phyloP scores from a whole-genome alignment of 805 yeast species.

The Saturnispora kantuleensis region DNA sequence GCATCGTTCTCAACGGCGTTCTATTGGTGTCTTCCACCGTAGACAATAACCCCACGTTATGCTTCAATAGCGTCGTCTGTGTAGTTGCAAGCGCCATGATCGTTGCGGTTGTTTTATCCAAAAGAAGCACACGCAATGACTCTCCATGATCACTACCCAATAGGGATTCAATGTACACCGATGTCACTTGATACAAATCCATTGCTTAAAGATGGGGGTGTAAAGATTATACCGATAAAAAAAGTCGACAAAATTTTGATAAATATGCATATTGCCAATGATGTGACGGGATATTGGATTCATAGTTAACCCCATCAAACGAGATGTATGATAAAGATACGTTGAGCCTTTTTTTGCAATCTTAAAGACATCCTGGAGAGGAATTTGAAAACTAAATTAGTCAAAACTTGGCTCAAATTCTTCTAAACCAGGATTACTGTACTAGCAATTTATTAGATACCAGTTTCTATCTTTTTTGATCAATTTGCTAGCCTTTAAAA shows the following conservation, averaged over 20 bases:
- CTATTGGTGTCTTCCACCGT: slow-evolving; percentile 47
- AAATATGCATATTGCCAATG: not conserved
- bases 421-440: no score
- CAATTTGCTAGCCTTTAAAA: no score
- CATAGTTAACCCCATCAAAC: no score
- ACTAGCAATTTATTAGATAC: no score
- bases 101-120: slow-evolving; percentile 73
- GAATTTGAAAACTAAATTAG: no score
- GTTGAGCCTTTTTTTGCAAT: no score
- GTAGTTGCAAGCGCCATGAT: slow-evolving; percentile 84
- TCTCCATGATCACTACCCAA: slow-evolving; percentile 15
- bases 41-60: slow-evolving; percentile 80
- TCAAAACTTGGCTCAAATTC: no score
- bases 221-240: no score
- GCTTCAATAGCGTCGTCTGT: slow-evolving; percentile 71
- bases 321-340: no score
- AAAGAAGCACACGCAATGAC: slow-evolving; percentile 60
- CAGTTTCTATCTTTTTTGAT: no score
- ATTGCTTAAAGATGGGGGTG: slow-evolving; percentile 17
- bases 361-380: no score
- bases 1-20: slow-evolving; percentile 67
- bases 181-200: slow-evolving; percentile 40
- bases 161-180: slow-evolving; percentile 33
- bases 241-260: not conserved
- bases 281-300: no score